Conservation (phyloP, 768 basidiomycete genomes). For the Trametes cinnabarina region DNA sequence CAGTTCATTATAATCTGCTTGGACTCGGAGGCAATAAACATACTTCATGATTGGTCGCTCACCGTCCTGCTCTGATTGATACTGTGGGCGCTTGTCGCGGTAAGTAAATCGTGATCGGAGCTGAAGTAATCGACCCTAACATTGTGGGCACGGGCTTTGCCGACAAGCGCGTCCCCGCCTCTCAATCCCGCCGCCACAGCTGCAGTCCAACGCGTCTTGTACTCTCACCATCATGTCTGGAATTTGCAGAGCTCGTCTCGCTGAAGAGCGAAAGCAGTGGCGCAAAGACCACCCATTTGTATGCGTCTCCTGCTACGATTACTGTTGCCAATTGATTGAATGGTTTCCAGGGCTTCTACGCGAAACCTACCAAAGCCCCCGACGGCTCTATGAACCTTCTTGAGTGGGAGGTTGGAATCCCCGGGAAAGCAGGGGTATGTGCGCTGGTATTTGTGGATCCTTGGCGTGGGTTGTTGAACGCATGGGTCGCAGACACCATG, state of each 20-base stretch:
- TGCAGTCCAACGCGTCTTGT: conserved; percentile 9
- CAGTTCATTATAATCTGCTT: neutral
- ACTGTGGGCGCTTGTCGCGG: neutral
- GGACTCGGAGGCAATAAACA: neutral
- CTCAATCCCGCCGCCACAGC: conserved; percentile 5
- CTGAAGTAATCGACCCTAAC: conserved; percentile 7
- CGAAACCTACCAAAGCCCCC: conserved; percentile 82
- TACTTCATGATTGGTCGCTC: too few relatives aligned
- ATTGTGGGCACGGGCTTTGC: conserved; percentile 5
- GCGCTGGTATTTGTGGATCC: conserved; percentile 3
- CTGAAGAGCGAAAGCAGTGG: conserved; percentile 99
- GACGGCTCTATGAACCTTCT: conserved; percentile 96
- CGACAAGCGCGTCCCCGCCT: conserved; percentile 9
- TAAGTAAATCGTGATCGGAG: neutral
- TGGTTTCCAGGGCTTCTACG: conserved; percentile 83
- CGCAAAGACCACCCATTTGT: conserved; percentile 98
- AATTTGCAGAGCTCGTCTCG: conserved; percentile 87
- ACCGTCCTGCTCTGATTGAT: neutral
- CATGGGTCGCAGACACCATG: conserved; percentile 74
- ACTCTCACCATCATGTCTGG: conserved; percentile 62
- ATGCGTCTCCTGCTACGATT: conserved; percentile 36
- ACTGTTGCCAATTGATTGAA: neutral
- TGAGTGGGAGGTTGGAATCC: conserved; percentile 99
- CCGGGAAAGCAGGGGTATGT: conserved; percentile 85
- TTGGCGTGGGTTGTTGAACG: conserved; percentile 25